phyloP scores from a whole-genome alignment of 495 filamentous ascomycete genomes.

The Aspergillus funiculosus region DNA sequence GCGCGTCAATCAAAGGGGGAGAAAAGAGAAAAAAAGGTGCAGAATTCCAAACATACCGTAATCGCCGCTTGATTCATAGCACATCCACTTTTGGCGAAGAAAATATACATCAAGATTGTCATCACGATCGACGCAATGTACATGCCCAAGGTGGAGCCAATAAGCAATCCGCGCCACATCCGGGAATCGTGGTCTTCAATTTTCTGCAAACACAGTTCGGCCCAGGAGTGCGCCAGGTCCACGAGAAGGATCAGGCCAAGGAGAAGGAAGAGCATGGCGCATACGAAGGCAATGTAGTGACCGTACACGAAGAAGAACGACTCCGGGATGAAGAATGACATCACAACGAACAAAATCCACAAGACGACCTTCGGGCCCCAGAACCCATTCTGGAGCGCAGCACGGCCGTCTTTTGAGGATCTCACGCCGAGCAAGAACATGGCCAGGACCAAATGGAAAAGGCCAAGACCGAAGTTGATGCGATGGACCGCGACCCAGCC shows the following conservation, averaged over 20 bases:
- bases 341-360: conserved; percentile 79
- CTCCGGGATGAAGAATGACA: conserved; percentile 94
- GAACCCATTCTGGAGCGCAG: conserved; percentile 87
- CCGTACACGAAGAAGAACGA: conserved; percentile 94
- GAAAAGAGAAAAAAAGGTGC: too few species aligned
- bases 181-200: conserved; percentile 85
- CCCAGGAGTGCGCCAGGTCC: conserved; percentile 96
- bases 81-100: conserved; percentile 80
- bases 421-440: conserved; percentile 79
- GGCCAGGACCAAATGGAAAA: conserved; percentile 86
- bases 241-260: conserved; percentile 89
- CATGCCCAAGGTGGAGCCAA: conserved; percentile 92
- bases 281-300: conserved; percentile 82
- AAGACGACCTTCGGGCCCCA: conserved; percentile 84
- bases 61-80: conserved; percentile 88
- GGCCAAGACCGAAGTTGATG: conserved; percentile 93
- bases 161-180: conserved; percentile 76
- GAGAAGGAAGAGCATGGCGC: conserved; percentile 90
- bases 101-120: conserved; percentile 96
- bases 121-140: conserved; percentile 83
- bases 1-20: background rate
- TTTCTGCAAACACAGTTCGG: conserved; percentile 87
- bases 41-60: conserved; percentile 49
- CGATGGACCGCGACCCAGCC: conserved; percentile 95
- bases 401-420: conserved; percentile 79